Evolutionary conservation across 805 yeast species (phyloP).

Genomic region (Zygosaccharomyces kombuchaensis): DNA sequence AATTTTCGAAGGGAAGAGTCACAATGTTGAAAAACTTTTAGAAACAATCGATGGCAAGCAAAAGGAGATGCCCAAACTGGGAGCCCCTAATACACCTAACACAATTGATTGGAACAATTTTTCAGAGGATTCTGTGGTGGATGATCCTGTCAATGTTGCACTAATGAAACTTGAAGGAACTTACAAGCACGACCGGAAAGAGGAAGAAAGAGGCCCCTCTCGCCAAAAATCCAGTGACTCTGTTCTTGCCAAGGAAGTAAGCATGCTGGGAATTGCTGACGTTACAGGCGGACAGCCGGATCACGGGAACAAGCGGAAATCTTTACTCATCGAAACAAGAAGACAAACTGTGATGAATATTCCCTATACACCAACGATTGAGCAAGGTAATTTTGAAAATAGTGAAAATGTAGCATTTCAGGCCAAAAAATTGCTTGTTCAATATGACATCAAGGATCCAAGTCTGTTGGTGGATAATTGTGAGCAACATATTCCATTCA

Average conservation of each 20-base stretch:
- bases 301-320: slow-evolving; percentile 26
- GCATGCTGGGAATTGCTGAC: slow-evolving; percentile 16
- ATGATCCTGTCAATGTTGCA: slow-evolving; percentile 72
- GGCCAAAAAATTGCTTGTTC: slow-evolving; percentile 22
- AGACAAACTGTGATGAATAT: slow-evolving; percentile 37
- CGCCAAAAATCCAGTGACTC: slow-evolving; percentile 18
- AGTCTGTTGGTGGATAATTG: slow-evolving; percentile 28
- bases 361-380: slow-evolving; percentile 35
- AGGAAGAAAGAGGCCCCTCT: slow-evolving; percentile 1
- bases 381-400: slow-evolving; percentile 7
- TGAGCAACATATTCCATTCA: slow-evolving; percentile 72
- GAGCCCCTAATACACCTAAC: slow-evolving; percentile 8
- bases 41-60: slow-evolving; percentile 3
- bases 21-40: background rate
- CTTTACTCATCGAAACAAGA: slow-evolving; percentile 37
- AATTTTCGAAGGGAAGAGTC: background rate
- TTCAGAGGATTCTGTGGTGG: slow-evolving; percentile 67
- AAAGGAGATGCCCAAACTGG: slow-evolving; percentile 4
- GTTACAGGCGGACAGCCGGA: slow-evolving; percentile 13
- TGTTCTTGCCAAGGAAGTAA: slow-evolving; percentile 18
- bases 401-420: slow-evolving; percentile 11
- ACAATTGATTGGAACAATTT: slow-evolving; percentile 76
- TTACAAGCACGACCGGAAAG: slow-evolving; percentile 21
- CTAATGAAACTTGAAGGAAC: slow-evolving; percentile 76
- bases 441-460: slow-evolving; percentile 28